A percentile compares a stretch with the other conserved stretches of the same genome.
Evolutionary conservation across 176 grass and related monocot species (phyloP).

Genomic region (Oryza meyeriana): DNA sequence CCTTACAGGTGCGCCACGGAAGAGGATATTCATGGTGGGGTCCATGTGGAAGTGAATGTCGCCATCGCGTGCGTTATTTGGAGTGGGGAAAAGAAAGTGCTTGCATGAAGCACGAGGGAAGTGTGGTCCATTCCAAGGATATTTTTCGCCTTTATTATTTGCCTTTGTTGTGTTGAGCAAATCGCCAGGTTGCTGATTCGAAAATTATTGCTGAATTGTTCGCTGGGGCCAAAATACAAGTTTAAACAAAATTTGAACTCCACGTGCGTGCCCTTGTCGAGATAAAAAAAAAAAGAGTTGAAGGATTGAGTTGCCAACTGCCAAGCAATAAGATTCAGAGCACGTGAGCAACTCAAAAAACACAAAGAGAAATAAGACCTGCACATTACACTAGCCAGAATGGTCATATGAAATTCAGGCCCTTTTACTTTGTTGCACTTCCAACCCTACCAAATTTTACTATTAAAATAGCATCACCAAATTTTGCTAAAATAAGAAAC

Average conservation of each 20-base stretch:
- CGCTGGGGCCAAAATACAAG: not conserved
- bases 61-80: not conserved
- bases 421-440: too few relatives aligned
- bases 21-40: not conserved
- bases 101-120: slow-evolving; percentile 24
- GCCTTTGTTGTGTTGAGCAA: not conserved
- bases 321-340: too few relatives aligned
- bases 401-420: too few relatives aligned
- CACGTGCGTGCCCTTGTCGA: not conserved
- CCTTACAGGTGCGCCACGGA: not conserved
- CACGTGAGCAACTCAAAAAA: too few relatives aligned
- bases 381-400: too few relatives aligned
- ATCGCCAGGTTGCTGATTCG: not conserved
- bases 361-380: too few relatives aligned
- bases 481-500: too few relatives aligned
- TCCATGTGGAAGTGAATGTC: not conserved
- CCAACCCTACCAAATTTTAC: too few relatives aligned
- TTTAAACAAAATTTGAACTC: not conserved
- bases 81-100: not conserved
- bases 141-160: not conserved
- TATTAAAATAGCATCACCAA: too few relatives aligned
- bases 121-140: not conserved
- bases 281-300: not conserved
- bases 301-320: not conserved
- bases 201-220: not conserved